Conservation (phyloP, 176 grass and related monocot genomes). For the Carex parvula region DNA sequence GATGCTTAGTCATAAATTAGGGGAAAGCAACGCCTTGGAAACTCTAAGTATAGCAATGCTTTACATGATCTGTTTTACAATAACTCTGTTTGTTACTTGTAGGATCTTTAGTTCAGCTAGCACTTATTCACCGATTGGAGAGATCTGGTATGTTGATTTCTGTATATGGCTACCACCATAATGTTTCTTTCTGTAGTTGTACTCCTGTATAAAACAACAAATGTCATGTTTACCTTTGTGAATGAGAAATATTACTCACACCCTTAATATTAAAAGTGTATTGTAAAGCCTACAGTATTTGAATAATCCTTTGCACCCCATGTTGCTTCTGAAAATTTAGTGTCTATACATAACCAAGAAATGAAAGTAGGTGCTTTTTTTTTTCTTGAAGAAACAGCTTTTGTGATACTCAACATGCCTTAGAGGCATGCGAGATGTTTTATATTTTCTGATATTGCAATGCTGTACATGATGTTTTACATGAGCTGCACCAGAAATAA, state of each 20-base stretch:
- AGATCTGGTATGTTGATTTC: slow-evolving; percentile 24
- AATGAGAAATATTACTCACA: neutral
- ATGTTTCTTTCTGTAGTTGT: neutral
- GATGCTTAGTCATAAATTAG: slow-evolving; percentile 6
- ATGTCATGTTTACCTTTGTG: neutral
- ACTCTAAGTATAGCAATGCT: neutral
- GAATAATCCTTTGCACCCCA: neutral
- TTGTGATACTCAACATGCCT: neutral
- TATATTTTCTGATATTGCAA: neutral
- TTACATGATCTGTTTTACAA: neutral
- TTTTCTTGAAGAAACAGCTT: neutral
- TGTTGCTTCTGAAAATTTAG: neutral
- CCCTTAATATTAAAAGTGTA: neutral
- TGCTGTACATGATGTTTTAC: neutral
- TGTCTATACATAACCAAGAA: too few species aligned
- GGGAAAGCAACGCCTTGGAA: neutral
- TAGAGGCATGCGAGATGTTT: neutral
- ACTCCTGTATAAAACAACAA: neutral
- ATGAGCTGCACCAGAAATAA: neutral
- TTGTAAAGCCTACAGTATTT: neutral
- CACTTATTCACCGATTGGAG: slow-evolving; percentile 37
- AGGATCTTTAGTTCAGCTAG: slow-evolving; percentile 38
- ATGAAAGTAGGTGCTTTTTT: neutral
- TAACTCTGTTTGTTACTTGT: neutral
- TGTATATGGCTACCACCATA: neutral